Conservation (phyloP, 23 red algal genomes). For the Cyanidioschyzon merolae region DNA sequence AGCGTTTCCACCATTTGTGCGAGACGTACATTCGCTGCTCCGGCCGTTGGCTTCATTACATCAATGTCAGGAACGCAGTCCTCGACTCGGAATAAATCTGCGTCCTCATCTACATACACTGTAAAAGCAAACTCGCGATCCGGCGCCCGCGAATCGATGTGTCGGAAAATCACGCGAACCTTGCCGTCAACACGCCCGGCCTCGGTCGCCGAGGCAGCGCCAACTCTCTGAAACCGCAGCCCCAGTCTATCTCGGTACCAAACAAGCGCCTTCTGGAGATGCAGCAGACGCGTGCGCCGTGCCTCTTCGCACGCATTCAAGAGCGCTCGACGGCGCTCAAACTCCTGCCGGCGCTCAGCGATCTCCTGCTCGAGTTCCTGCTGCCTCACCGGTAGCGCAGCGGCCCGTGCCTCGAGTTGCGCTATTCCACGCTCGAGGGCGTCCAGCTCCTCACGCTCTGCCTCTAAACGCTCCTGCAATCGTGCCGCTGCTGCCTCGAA, state of each 20-base stretch:
- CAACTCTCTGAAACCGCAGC: slow-evolving; percentile 22
- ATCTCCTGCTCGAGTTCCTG: slow-evolving; percentile 16
- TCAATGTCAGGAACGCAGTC: background rate
- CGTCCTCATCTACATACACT: slow-evolving; percentile 23
- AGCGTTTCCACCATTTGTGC: slow-evolving; percentile 17
- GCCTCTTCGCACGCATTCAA: slow-evolving; percentile 20
- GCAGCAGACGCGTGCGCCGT: background rate
- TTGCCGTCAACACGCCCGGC: slow-evolving; percentile 1
- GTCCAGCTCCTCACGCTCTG: slow-evolving; percentile 24
- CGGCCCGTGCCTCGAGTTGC: slow-evolving; percentile 18
- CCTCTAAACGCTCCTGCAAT: slow-evolving; percentile 16
- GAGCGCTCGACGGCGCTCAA: slow-evolving; percentile 11
- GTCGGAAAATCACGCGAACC: slow-evolving; percentile 15
- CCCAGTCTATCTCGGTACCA: slow-evolving; percentile 25
- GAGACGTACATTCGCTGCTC: background rate
- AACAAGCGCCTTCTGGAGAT: slow-evolving; percentile 21
- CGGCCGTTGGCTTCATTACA: background rate
- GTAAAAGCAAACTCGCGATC: slow-evolving; percentile 16
- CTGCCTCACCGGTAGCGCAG: slow-evolving; percentile 8
- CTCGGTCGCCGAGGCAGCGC: background rate
- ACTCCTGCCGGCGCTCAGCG: slow-evolving; percentile 2
- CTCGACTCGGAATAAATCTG: slow-evolving; percentile 19
- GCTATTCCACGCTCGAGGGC: slow-evolving; percentile 16
- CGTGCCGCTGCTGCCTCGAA: slow-evolving; percentile 13
- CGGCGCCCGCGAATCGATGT: slow-evolving; percentile 3